Conservation (phyloP, 1,284 basidiomycete genomes). For the Boletus smithii region DNA sequence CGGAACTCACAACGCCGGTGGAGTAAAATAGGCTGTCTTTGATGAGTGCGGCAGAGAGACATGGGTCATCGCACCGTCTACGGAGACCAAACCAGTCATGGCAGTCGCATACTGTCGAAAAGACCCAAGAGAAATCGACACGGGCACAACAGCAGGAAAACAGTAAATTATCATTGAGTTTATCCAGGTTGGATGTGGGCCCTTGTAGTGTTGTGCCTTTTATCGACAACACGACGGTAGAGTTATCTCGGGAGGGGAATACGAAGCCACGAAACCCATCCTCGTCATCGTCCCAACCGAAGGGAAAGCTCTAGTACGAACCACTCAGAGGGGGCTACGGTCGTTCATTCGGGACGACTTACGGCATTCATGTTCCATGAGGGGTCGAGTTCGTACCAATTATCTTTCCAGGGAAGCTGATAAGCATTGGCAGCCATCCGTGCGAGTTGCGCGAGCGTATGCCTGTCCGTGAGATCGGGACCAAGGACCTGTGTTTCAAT, state of each 20-base stretch:
- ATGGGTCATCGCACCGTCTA: slow-evolving; percentile 79
- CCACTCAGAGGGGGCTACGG: slow-evolving; percentile 6
- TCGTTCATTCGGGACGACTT: slow-evolving; percentile 29
- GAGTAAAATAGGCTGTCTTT: slow-evolving; percentile 92
- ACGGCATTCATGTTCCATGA: slow-evolving; percentile 67
- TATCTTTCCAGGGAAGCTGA: slow-evolving; percentile 58
- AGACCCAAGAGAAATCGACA: slow-evolving; percentile 85
- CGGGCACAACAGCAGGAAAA: slow-evolving; percentile 98
- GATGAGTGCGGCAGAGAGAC: slow-evolving; percentile 80
- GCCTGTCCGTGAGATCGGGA: slow-evolving; percentile 75
- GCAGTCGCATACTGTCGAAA: slow-evolving; percentile 87
- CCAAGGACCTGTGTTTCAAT: slow-evolving; percentile 49
- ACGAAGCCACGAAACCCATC: slow-evolving; percentile 93
- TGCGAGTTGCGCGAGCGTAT: slow-evolving; percentile 82
- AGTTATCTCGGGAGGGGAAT: slow-evolving; percentile 75
- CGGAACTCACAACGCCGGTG: slow-evolving; percentile 62
- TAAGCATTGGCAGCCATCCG: slow-evolving; percentile 94
- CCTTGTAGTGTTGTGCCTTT: slow-evolving; percentile 84
- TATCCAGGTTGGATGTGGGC: slow-evolving; percentile 88
- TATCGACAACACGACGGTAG: slow-evolving; percentile 86
- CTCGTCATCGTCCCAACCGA: slow-evolving; percentile 83
- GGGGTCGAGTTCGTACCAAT: slow-evolving; percentile 81
- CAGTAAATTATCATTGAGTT: slow-evolving; percentile 93
- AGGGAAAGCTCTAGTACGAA: slow-evolving; percentile 66
- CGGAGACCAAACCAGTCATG: slow-evolving; percentile 54